phyloP scores from a whole-genome alignment of 192 early-diverging fungal species.

The Rhizoclosmatium globosum region DNA sequence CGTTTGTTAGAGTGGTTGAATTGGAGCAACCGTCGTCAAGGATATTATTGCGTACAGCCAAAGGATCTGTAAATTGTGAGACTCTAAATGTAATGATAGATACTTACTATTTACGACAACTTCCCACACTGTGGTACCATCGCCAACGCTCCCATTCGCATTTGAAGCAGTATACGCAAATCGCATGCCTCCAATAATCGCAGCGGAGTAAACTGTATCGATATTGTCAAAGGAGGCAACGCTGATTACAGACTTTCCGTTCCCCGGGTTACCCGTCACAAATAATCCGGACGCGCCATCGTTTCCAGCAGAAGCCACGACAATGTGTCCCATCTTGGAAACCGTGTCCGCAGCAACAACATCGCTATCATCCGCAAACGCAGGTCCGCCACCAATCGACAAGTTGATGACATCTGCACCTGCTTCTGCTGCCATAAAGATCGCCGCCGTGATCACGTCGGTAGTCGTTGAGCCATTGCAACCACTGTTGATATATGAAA shows the following conservation, averaged over 20 bases:
- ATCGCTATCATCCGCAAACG: slow-evolving; percentile 68
- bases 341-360: slow-evolving; percentile 66
- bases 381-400: slow-evolving; percentile 74
- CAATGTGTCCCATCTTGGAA: slow-evolving; percentile 44
- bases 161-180: neutral
- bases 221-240: slow-evolving; percentile 38
- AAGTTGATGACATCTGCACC: slow-evolving; percentile 86
- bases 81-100: neutral
- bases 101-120: slow-evolving; percentile 31
- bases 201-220: neutral
- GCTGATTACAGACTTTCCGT: slow-evolving; percentile 31
- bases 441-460: slow-evolving; percentile 80
- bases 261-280: slow-evolving; percentile 43
- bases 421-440: slow-evolving; percentile 74
- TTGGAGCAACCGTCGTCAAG: slow-evolving; percentile 31
- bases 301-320: slow-evolving; percentile 81
- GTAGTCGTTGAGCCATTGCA: slow-evolving; percentile 65
- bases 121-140: slow-evolving; percentile 20
- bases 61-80: slow-evolving; percentile 13
- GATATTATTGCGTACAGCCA: slow-evolving; percentile 31
- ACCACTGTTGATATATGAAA: slow-evolving; percentile 51
- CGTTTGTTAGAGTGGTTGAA: slow-evolving; percentile 2
- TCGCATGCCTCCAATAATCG: neutral
- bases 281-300: slow-evolving; percentile 69
- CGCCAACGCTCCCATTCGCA: slow-evolving; percentile 8